These are phyloP conservation scores for Adansonia rubrostipa DNA, from an alignment of 441 rosid species.

Conservation along the genomic window DNA sequence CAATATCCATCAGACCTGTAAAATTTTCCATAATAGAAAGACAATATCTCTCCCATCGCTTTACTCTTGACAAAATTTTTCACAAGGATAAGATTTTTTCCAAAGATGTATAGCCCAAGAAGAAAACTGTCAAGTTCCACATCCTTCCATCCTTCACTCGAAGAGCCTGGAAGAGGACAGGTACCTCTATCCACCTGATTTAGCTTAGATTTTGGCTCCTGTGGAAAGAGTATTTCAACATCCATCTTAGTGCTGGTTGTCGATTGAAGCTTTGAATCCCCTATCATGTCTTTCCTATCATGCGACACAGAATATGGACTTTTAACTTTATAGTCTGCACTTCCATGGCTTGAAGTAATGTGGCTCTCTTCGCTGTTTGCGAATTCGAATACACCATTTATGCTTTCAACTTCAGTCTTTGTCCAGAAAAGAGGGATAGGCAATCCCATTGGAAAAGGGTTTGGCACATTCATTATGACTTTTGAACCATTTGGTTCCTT, in stretches of 20 bases:
- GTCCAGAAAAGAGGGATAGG: constrained; percentile 61
- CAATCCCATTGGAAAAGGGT: constrained; percentile 31
- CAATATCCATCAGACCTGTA: constrained; percentile 56
- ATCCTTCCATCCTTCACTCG: constrained; percentile 55
- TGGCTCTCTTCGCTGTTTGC: constrained; percentile 35
- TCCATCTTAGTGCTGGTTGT: constrained; percentile 34
- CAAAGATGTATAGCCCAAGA: constrained; percentile 78
- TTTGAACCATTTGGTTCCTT: constrained; percentile 31
- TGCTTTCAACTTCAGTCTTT: constrained; percentile 37
- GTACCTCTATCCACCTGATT: constrained; percentile 39
- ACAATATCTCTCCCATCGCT: constrained; percentile 62
- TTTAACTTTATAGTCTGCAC: constrained; percentile 29
- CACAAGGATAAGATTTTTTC: constrained; percentile 65
- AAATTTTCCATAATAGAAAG: constrained; percentile 79
- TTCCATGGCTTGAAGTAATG: constrained; percentile 28
- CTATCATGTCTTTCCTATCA: constrained; percentile 25
- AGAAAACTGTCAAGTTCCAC: constrained; percentile 60
- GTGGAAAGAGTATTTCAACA: constrained; percentile 36
- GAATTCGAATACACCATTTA: constrained; percentile 39
- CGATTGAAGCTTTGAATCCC: constrained; percentile 21
- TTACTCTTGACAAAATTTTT: constrained; percentile 63
- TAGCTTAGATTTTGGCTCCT: constrained; percentile 38
- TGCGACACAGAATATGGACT: constrained; percentile 18
- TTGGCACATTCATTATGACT: constrained; percentile 7
- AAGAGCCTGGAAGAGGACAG: constrained; percentile 59